phyloP scores from a whole-genome alignment of 2,329 filamentous ascomycete species.

The Orbilia javanica region DNA sequence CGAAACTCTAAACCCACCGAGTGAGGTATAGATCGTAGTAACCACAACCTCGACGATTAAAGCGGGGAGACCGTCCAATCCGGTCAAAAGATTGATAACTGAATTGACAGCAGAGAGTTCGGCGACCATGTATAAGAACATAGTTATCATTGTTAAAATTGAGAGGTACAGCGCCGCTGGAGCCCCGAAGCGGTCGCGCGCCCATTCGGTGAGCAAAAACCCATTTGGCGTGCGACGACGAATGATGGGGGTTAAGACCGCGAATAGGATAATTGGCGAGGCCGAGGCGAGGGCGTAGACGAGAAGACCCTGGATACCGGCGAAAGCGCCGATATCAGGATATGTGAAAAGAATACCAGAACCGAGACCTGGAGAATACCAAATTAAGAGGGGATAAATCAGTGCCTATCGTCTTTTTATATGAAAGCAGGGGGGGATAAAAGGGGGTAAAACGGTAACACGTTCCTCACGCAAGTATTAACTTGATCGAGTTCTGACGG shows the following conservation, averaged over 20 bases:
- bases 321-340: constrained; percentile 81
- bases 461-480: constrained; percentile 99
- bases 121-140: constrained; percentile 88
- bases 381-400: constrained; percentile 59
- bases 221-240: constrained; percentile 83
- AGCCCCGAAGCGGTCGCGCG: constrained; percentile 80
- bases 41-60: constrained; percentile 82
- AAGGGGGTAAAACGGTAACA: constrained; percentile 82
- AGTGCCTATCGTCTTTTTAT: constrained; percentile 41
- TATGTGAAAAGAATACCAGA: constrained; percentile 87
- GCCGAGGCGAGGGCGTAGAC: constrained; percentile 80
- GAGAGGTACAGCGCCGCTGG: constrained; percentile 79
- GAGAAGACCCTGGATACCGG: constrained; percentile 81
- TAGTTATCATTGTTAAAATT: constrained; percentile 80
- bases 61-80: constrained; percentile 78
- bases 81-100: constrained; percentile 80
- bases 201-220: constrained; percentile 88
- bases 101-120: constrained; percentile 85
- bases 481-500: constrained; percentile 97
- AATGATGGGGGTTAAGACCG: constrained; percentile 80
- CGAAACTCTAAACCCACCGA: constrained; percentile 85
- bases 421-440: constrained; percentile 63
- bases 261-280: constrained; percentile 80
- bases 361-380: constrained; percentile 75
- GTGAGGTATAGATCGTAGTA: constrained; percentile 85